phyloP scores from a whole-genome alignment of 495 filamentous ascomycete genomes.

The Tuber calosporum region DNA sequence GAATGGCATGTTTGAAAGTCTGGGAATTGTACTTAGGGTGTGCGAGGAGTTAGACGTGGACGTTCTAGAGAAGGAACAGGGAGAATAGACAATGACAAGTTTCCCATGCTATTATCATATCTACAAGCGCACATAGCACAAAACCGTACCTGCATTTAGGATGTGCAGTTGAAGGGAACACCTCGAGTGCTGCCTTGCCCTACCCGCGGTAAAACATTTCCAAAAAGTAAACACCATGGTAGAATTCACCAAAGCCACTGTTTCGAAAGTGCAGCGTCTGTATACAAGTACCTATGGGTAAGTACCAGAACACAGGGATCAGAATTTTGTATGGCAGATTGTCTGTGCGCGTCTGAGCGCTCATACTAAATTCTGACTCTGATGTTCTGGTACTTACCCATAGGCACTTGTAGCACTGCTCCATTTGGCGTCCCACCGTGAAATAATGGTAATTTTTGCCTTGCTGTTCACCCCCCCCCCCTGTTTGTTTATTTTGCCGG shows the following conservation, averaged over 20 bases:
- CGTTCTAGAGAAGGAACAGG: slow-evolving; percentile 46
- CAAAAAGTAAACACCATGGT: background rate
- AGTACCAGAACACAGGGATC: no score
- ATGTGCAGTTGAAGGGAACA: background rate
- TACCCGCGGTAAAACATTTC: background rate
- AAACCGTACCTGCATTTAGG: background rate
- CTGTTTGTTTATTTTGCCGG: background rate
- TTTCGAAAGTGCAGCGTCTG: background rate
- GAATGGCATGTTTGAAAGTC: slow-evolving; percentile 94
- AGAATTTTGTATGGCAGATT: no score
- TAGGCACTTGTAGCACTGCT: background rate
- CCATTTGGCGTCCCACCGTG: background rate
- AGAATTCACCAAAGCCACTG: background rate
- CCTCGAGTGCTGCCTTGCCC: background rate
- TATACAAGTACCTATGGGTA: no score
- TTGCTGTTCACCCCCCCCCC: background rate
- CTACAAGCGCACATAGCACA: background rate
- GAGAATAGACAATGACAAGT: slow-evolving; percentile 5
- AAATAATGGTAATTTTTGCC: background rate
- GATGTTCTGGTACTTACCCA: no score
- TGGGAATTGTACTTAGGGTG: slow-evolving; percentile 72
- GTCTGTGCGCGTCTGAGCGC: no score
- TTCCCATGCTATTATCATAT: background rate
- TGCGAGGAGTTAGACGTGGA: slow-evolving; percentile 85
- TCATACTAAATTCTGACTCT: no score